phyloP scores from a whole-genome alignment of 2,329 filamentous ascomycete genomes.

The Alternaria metachromatica region DNA sequence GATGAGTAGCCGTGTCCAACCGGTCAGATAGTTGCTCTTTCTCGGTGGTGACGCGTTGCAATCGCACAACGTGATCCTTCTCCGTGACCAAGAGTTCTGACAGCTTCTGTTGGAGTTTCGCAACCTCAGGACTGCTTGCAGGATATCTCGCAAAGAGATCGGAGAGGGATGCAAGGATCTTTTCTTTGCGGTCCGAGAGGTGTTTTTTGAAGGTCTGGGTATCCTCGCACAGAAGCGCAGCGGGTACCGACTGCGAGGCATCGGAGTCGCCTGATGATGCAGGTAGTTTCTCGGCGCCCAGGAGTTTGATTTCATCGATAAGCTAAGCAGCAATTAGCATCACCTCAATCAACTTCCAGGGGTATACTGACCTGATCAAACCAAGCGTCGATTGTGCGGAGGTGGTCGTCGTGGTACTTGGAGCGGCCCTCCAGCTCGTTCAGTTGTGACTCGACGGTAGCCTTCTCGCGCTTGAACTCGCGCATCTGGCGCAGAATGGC shows the following conservation, averaged over 20 bases:
- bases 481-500: slow-evolving; percentile 97
- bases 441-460: slow-evolving; percentile 79
- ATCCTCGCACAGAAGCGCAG: slow-evolving; percentile 62
- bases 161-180: slow-evolving; percentile 77
- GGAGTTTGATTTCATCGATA: slow-evolving; percentile 57
- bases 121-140: slow-evolving; percentile 68
- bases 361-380: slow-evolving; percentile 78
- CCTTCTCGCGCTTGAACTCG: slow-evolving; percentile 92
- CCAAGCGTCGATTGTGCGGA: slow-evolving; percentile 91
- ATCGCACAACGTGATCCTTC: slow-evolving; percentile 78
- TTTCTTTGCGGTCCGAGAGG: slow-evolving; percentile 74
- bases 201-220: slow-evolving; percentile 75
- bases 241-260: slow-evolving; percentile 53
- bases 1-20: slow-evolving; percentile 83
- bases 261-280: slow-evolving; percentile 30
- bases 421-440: slow-evolving; percentile 80
- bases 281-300: slow-evolving; percentile 47
- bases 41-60: slow-evolving; percentile 77
- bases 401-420: slow-evolving; percentile 87
- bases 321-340: slow-evolving; percentile 48
- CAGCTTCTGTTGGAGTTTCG: slow-evolving; percentile 76
- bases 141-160: slow-evolving; percentile 65
- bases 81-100: slow-evolving; percentile 78
- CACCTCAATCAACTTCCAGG: slow-evolving; percentile 10
- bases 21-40: slow-evolving; percentile 87